Evolutionary conservation across 768 basidiomycete genomes (phyloP).

Genomic region (Leccinum variicolor): DNA sequence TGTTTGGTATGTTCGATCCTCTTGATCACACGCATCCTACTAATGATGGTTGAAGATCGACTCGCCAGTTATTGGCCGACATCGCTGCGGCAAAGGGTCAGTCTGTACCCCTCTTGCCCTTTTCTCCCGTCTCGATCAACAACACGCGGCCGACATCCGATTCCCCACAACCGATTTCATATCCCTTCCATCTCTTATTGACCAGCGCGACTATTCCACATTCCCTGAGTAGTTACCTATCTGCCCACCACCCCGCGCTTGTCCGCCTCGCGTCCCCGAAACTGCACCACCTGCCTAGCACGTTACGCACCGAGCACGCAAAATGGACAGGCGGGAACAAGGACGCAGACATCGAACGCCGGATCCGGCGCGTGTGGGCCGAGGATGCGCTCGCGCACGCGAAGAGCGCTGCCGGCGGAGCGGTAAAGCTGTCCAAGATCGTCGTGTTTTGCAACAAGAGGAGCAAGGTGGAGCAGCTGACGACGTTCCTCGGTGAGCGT

Average conservation of each 20-base stretch:
- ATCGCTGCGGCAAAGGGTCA: conserved; percentile 58
- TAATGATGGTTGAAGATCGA: conserved; percentile 44
- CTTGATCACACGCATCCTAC: neutral
- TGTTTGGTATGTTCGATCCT: conserved; percentile 61
- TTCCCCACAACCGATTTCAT: conserved; percentile 30
- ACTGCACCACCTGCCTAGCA: conserved; percentile 73
- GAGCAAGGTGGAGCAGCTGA: conserved; percentile 61
- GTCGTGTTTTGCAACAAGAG: conserved; percentile 84
- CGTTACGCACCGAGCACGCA: conserved; percentile 69
- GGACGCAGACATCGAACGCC: conserved; percentile 72
- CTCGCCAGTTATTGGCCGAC: too few species aligned
- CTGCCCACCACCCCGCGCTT: conserved; percentile 56
- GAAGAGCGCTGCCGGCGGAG: conserved; percentile 21
- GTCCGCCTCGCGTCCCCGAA: conserved; percentile 75
- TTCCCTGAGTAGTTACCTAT: conserved; percentile 63
- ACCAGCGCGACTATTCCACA: conserved; percentile 87
- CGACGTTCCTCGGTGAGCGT: conserved; percentile 52
- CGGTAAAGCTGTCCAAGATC: conserved; percentile 54
- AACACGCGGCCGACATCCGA: conserved; percentile 3
- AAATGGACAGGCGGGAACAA: conserved; percentile 79
- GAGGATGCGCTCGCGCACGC: conserved; percentile 46
- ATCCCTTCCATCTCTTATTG: conserved; percentile 80
- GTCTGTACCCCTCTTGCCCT: conserved; percentile 14
- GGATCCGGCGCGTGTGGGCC: conserved; percentile 71
- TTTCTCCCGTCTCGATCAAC: conserved; percentile 18